These are phyloP conservation scores for Amorphotheca resinae DNA, from an alignment of 495 filamentous ascomycete genomes.

Conservation along the genomic window DNA sequence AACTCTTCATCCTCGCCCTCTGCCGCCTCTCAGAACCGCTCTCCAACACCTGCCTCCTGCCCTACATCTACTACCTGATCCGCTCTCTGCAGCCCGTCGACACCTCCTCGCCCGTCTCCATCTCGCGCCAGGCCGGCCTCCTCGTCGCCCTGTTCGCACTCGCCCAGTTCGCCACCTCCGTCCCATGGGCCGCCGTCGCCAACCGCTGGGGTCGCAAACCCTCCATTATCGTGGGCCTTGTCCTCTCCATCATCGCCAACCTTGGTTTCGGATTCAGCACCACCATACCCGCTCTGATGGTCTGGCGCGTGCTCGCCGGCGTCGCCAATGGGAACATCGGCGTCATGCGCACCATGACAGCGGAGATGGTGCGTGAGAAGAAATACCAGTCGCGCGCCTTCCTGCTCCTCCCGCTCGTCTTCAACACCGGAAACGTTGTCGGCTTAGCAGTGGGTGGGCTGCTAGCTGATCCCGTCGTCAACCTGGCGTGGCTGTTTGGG, in stretches of 20 bases:
- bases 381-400: slow-evolving; percentile 64
- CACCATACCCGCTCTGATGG: slow-evolving; percentile 51
- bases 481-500: slow-evolving; percentile 54
- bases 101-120: slow-evolving; percentile 11
- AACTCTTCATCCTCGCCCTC: slow-evolving; percentile 33
- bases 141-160: slow-evolving; percentile 43
- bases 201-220: slow-evolving; percentile 65
- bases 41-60: slow-evolving; percentile 26
- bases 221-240: slow-evolving; percentile 60
- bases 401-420: slow-evolving; percentile 66
- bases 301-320: slow-evolving; percentile 56
- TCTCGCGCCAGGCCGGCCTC: slow-evolving; percentile 17
- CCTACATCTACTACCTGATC: slow-evolving; percentile 47
- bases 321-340: slow-evolving; percentile 67
- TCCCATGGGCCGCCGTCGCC: slow-evolving; percentile 65
- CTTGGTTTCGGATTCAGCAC: no score
- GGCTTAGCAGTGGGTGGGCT: slow-evolving; percentile 33
- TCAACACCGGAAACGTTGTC: slow-evolving; percentile 62
- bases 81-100: slow-evolving; percentile 31
- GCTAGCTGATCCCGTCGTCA: slow-evolving; percentile 57
- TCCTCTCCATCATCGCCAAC: no score
- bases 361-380: slow-evolving; percentile 50
- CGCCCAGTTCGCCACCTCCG: slow-evolving; percentile 57
- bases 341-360: slow-evolving; percentile 68
- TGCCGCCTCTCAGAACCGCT: slow-evolving; percentile 39